Conservation (phyloP, 768 basidiomycete genomes). For the Pilatotrama ljubarskyi region DNA sequence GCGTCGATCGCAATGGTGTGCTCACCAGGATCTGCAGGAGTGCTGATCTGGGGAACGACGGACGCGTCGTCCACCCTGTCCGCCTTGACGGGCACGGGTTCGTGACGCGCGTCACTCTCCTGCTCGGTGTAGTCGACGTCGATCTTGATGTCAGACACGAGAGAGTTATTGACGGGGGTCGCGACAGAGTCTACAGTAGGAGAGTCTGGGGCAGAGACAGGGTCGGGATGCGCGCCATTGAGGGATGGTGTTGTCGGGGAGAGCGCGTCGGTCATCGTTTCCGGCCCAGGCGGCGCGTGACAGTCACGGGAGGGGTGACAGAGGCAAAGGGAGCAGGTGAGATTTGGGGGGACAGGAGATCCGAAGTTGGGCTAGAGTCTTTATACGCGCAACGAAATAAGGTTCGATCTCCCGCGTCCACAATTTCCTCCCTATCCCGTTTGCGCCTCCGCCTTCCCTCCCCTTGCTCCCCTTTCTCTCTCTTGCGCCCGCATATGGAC, state of each 20-base stretch:
- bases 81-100: slow-evolving; percentile 53
- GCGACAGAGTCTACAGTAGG: slow-evolving; percentile 52
- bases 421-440: slow-evolving; percentile 34
- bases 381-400: slow-evolving; percentile 82
- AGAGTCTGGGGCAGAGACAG: slow-evolving; percentile 33
- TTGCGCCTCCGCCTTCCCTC: slow-evolving; percentile 25
- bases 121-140: slow-evolving; percentile 61
- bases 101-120: slow-evolving; percentile 68
- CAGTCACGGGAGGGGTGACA: slow-evolving; percentile 55
- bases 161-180: slow-evolving; percentile 56
- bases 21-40: slow-evolving; percentile 53
- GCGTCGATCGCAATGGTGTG: slow-evolving; percentile 24
- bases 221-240: slow-evolving; percentile 27
- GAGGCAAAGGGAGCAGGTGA: slow-evolving; percentile 41
- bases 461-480: slow-evolving; percentile 18
- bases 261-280: slow-evolving; percentile 61
- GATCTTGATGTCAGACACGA: slow-evolving; percentile 58
- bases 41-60: slow-evolving; percentile 44
- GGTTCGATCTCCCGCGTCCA: slow-evolving; percentile 77
- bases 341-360: slow-evolving; percentile 72
- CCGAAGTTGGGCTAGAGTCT: slow-evolving; percentile 66
- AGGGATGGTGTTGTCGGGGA: slow-evolving; percentile 17
- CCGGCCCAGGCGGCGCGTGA: slow-evolving; percentile 54
- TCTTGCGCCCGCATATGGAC: slow-evolving; percentile 4
- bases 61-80: slow-evolving; percentile 45